Evolutionary conservation across 1,139 yeast genomes (phyloP).

Genomic region (Eremothecium cymbalariae): DNA sequence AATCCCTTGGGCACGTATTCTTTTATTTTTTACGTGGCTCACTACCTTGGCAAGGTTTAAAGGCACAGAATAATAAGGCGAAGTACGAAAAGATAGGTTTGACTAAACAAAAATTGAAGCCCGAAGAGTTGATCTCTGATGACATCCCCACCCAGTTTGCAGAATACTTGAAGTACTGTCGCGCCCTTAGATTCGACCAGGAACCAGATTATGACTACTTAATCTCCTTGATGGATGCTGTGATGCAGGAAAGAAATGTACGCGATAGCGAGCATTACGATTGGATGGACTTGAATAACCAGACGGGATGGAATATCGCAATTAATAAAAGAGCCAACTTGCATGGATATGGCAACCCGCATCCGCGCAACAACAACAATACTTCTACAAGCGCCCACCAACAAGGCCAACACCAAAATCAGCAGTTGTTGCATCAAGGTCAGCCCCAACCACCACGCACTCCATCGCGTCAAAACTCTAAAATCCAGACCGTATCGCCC

Average conservation of each 20-base stretch:
- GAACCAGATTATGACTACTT: constrained; percentile 90
- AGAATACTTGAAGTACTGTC: constrained; percentile 73
- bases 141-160: constrained; percentile 79
- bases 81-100: constrained; percentile 96
- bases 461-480: not conserved
- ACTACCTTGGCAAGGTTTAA: constrained; percentile 97
- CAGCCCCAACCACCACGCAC: constrained; percentile 6
- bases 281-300: constrained; percentile 89
- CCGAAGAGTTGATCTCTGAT: constrained; percentile 59
- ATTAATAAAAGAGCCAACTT: constrained; percentile 81
- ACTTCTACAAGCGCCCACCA: constrained; percentile 6
- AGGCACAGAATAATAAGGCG: constrained; percentile 95
- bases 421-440: constrained; percentile 11
- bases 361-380: constrained; percentile 19
- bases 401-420: constrained; percentile 11
- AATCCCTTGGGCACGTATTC: constrained; percentile 91
- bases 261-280: constrained; percentile 81
- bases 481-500: no score
- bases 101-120: constrained; percentile 80
- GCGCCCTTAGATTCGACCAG: constrained; percentile 81
- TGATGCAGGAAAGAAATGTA: constrained; percentile 63
- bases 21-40: constrained; percentile 89
- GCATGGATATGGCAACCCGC: constrained; percentile 58
- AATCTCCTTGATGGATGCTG: constrained; percentile 65
- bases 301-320: constrained; percentile 83